Conservation (phyloP, 192 early-diverging fungal genomes). For the Coemansia sp. region DNA sequence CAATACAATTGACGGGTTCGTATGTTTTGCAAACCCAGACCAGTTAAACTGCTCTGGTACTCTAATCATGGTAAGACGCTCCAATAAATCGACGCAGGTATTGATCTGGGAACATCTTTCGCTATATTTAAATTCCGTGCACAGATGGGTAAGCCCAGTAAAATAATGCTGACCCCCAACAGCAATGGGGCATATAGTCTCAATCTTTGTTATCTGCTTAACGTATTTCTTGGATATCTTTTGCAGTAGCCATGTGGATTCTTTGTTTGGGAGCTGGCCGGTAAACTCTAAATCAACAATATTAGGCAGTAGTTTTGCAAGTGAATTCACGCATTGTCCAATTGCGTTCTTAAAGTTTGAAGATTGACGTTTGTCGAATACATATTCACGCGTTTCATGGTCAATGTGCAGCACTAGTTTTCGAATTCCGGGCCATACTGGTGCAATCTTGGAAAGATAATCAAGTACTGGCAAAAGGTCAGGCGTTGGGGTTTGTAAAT, state of each 20-base stretch:
- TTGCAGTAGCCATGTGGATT: neutral
- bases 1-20: neutral
- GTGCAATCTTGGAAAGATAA: neutral
- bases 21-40: neutral
- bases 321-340: neutral
- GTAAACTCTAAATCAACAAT: neutral
- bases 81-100: neutral
- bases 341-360: neutral
- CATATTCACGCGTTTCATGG: too few species aligned
- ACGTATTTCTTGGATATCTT: neutral
- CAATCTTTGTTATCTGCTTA: neutral
- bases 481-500: neutral
- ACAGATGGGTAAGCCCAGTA: neutral
- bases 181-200: neutral
- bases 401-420: neutral
- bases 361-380: neutral
- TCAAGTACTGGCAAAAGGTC: neutral
- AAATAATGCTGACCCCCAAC: conserved; percentile 2
- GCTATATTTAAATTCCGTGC: neutral
- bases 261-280: neutral
- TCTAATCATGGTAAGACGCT: neutral
- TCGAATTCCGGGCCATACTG: neutral
- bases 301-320: neutral
- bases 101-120: neutral
- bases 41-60: neutral